A percentile compares a stretch with the other conserved stretches of the same genome.
These are phyloP conservation scores for Volvox africanus DNA, from an alignment of 139 green algal species.

Conservation along the genomic window DNA sequence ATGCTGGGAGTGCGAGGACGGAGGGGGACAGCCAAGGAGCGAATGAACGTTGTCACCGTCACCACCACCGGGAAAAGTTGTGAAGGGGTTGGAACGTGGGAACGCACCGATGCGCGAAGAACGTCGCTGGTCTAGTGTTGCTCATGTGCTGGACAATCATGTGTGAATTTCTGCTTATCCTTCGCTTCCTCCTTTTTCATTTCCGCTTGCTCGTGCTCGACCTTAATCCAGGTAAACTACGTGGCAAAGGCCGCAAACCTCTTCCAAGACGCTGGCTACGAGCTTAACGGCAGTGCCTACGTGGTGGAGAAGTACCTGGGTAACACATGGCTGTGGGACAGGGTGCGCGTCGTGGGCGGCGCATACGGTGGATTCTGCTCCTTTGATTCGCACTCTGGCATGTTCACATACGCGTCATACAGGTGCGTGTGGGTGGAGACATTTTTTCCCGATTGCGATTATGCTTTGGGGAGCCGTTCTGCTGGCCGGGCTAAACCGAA, in stretches of 20 bases:
- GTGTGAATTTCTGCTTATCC: no score
- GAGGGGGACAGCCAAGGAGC: background rate
- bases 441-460: no score
- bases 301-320: slow-evolving; percentile 97
- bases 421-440: slow-evolving; percentile 61
- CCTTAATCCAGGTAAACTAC: slow-evolving; percentile 95
- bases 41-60: no score
- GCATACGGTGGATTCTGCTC: slow-evolving; percentile 98
- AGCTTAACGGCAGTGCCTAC: slow-evolving; percentile 89
- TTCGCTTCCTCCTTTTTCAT: background rate
- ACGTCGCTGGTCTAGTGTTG: background rate
- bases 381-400: slow-evolving; percentile 95
- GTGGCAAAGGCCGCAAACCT: slow-evolving; percentile 98
- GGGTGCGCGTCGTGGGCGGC: slow-evolving; percentile 93
- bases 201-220: background rate
- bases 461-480: no score
- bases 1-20: background rate
- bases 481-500: no score
- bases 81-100: no score
- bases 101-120: background rate
- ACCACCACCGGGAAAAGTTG: no score
- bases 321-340: slow-evolving; percentile 98
- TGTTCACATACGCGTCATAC: slow-evolving; percentile 96
- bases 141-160: no score
- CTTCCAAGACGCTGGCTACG: slow-evolving; percentile 94